Evolutionary conservation across 805 yeast genomes (phyloP), one percentile per base, ranked within the genome.

Genomic region (Pichia sporocuriosa): DNA sequence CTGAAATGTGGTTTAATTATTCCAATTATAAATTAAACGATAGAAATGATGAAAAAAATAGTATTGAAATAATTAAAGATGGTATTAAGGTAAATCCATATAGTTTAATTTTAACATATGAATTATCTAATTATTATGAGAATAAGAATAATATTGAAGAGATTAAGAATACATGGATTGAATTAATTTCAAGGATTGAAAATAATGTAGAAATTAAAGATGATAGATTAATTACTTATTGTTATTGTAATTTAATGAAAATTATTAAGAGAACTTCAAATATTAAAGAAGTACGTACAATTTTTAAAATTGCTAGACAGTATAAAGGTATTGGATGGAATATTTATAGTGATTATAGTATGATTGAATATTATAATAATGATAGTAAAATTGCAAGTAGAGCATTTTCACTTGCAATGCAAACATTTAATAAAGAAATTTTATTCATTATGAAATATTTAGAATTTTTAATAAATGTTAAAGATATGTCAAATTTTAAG

Each of bases 331-430:
- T 83, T 32, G 81, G 94, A 0, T 78, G 79, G 66, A 86, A 86
- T 51, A 73, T 90, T 17, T 90, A 74, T 61, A 79, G 81, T 17
- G 90, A 85, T 45, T 82, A 84, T 54, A 96, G 97, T 0, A 67
- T 77, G 56, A 69, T 88, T 67, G 98, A 90, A 56, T 79, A 74
- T 49, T 77, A 76, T 51, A 70, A 81, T 45, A 80, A 75, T 45
- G 83, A 80, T 46, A 64, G 72, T 20, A 79, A 76, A 40, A 77
- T 84, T 34, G 89, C 96, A 0, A 66, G 73, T 39, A 81, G 81
- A 55, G 79, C 89, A 16, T 81, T 86, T 58, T 94, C 84, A 47
- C 61, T 85, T 33, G 97, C 94, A 7, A 66, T 85, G 66, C 84
- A 78, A 56, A 52, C 61, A 35, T 63, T 59, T 20, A 65, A 63